Base-by-base conservation (phyloP, 176 grass and related monocot species). In the Carex cristatella region DNA sequence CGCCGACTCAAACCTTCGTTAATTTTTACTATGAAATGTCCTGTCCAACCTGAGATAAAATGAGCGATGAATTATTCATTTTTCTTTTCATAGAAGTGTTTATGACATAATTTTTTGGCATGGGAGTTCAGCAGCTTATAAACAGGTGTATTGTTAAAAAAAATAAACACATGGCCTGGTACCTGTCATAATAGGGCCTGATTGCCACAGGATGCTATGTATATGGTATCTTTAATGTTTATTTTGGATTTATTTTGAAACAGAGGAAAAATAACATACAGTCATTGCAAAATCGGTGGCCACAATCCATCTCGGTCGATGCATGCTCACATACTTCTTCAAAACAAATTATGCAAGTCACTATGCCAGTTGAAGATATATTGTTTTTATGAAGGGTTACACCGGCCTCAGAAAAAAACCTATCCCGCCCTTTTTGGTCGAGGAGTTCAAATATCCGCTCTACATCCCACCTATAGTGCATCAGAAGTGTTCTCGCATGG, bases 391-490 rank as follows among this genome's bases (percentile, higher is more conserved):
- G 79, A 48, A 94, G 80, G 61, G 93, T 82, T 37, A 98, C 80
- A 79, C 95, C 95, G 23, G 93, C 95, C 64, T 93, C 89, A 0
- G 88, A 90, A 79, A 98, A 98, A 49, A 98, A 87, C 81, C 90
- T 91, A 18, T 94, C 88, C 66, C 81, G 91, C 33, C 93, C 95
- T 84, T 98, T 98, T 82, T 92, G 95, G 87, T 98, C 93, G 7
- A 98, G 91, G 79, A 98, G 80, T 85, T 98, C 95, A 48, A 98
- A 98, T 79, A 98, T 95, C 86, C 93, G 90, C 85, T 95, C 93
- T 2, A 98, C 95, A 33, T 95, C 89, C 95, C 95, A 98, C 5
- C 93, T 88, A 88, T 95, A 92, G 88, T 94, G 91, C 81, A 98
- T 98, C 40, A 98, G 91, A 6, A 98, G 91, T 40, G 95, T 98